Evolutionary conservation across 345 rosid species (phyloP), one percentile per base, ranked within the genome.

Genomic region (Pistacia integerrima): DNA sequence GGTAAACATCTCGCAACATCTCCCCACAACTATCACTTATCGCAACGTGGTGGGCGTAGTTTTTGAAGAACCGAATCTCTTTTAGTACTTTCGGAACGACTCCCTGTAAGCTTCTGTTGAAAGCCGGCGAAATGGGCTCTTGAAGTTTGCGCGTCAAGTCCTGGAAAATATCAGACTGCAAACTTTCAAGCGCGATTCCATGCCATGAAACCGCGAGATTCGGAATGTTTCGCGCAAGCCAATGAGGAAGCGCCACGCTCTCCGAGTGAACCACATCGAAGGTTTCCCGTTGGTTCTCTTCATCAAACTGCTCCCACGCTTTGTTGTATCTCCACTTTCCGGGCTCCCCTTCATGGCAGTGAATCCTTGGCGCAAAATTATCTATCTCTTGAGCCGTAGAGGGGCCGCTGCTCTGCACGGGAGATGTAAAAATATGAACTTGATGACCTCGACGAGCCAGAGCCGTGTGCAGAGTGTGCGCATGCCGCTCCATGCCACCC

Each of bases 401-500:
- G 1, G 72, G 67, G 36, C 48, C 13, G 30, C 8, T 44, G 20
- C 58, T 68, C 11, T 79, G 78, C 4, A 87, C 36, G 4, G 99
- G 99, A 33, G 98, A 96, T 41, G 98, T 96, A 76, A 93, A 96
- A 12, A 96, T 82, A 59, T 93, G 98, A 65, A 96, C 91, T 6
- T 74, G 82, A 71, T 96, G 99, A 12, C 99, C 99, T 8, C 97
- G 86, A 11, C 77, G 85, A 10, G 99, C 90, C 51, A 96, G 82
- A 41, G 92, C 94, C 0, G 90, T 84, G 73, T 96, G 93, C 13
- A 96, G 86, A 25, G 98, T 90, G 70, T 81, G 74, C 33, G 99
- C 99, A 1, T 96, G 99, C n/a, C 97, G 94, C 76, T 96, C 99
- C 99, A 96, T 96, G 62, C 99, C 99, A 0, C 98, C 99, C 0